These are phyloP conservation scores for Periconia sp. DNA, from an alignment of 2,329 filamentous ascomycete genomes.

Conservation along the genomic window DNA sequence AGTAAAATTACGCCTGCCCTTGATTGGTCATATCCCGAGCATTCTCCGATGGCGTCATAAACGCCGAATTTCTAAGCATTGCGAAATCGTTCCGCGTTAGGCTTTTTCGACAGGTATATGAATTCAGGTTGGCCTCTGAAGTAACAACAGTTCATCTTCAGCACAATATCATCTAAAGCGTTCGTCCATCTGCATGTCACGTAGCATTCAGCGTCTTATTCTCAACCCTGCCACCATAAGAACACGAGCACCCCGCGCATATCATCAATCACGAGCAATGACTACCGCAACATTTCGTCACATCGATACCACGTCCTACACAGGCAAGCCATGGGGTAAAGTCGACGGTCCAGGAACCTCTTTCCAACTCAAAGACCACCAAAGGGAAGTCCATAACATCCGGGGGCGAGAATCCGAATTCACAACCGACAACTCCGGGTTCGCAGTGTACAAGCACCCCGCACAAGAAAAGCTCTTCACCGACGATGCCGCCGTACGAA, in stretches of 20 bases:
- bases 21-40: background rate
- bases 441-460: constrained; percentile 57
- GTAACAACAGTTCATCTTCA: background rate
- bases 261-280: constrained; percentile 45
- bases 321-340: constrained; percentile 63
- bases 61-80: background rate
- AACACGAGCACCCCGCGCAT: background rate
- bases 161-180: background rate
- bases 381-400: constrained; percentile 57
- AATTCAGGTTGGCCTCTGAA: background rate
- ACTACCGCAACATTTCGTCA: constrained; percentile 63
- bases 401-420: constrained; percentile 55
- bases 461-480: constrained; percentile 58
- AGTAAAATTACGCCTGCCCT: background rate
- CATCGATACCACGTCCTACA: constrained; percentile 58
- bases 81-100: background rate
- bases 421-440: constrained; percentile 61
- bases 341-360: constrained; percentile 63
- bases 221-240: background rate
- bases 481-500: constrained; percentile 58
- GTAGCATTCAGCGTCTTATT: background rate
- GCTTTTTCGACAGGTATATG: background rate
- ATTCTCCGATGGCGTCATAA: background rate
- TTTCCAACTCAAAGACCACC: constrained; percentile 51
- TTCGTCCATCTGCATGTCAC: background rate